Conservation (phyloP, 2,329 filamentous ascomycete species). For the Parafenestella ontariensis region DNA sequence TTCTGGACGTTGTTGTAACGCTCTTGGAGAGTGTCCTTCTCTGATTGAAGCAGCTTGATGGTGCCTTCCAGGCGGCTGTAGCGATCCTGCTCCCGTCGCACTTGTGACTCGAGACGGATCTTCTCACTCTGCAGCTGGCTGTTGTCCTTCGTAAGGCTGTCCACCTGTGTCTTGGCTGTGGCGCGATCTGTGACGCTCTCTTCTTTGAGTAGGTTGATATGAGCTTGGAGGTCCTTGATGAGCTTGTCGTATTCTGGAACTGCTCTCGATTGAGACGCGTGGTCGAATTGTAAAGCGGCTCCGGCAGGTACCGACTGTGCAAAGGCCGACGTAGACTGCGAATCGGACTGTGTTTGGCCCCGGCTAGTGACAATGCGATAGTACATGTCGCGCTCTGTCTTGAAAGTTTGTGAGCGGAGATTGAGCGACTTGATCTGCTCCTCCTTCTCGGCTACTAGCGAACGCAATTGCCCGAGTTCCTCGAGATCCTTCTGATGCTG, state of each 20-base stretch:
- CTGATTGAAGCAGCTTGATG: conserved; percentile 79
- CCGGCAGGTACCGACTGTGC: conserved; percentile 26
- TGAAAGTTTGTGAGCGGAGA: conserved; percentile 87
- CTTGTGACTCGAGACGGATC: conserved; percentile 79
- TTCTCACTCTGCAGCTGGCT: conserved; percentile 82
- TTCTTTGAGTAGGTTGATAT: conserved; percentile 88
- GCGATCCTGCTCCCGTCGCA: conserved; percentile 80
- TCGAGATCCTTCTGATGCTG: conserved; percentile 65
- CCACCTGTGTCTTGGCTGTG: conserved; percentile 83
- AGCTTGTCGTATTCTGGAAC: conserved; percentile 77
- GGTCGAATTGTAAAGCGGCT: conserved; percentile 25
- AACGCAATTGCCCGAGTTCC: conserved; percentile 75
- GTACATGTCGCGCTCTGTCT: conserved; percentile 97
- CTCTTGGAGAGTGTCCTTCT: conserved; percentile 87
- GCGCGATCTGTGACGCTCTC: conserved; percentile 83
- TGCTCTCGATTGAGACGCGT: conserved; percentile 61
- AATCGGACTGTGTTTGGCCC: conserved; percentile 61
- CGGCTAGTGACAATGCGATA: conserved; percentile 87
- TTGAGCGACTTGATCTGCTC: conserved; percentile 86
- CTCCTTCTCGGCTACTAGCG: conserved; percentile 77
- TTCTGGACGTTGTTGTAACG: conserved; percentile 79
- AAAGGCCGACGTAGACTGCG: conserved; percentile 24
- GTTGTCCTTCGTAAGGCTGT: conserved; percentile 82
- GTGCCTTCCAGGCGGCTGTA: conserved; percentile 91
- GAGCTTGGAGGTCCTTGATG: conserved; percentile 84